Evolutionary conservation across 2,329 filamentous ascomycete genomes (phyloP).

Genomic region (Trichophyton mentagrophytes): DNA sequence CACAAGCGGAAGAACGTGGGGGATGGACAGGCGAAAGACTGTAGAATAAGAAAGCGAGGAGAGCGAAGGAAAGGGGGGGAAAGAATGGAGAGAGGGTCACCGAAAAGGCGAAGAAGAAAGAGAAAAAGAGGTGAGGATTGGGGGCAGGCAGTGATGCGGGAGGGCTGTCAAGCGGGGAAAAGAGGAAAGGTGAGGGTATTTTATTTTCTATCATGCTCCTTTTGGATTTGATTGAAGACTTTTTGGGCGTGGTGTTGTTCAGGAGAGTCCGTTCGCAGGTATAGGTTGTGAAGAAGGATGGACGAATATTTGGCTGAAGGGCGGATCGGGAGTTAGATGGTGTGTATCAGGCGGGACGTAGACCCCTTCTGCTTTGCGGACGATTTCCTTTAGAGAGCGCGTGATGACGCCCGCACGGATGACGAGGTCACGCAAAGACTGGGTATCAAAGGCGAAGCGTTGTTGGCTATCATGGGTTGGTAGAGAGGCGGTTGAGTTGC

Average conservation of each 20-base stretch:
- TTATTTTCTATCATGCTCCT: not conserved
- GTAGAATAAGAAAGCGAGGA: too few species aligned
- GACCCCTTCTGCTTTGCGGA: constrained; percentile 39
- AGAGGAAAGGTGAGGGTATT: too few species aligned
- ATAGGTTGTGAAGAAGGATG: constrained; percentile 18
- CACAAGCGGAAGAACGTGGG: too few species aligned
- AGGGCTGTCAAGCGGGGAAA: too few species aligned
- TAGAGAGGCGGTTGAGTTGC: not conserved
- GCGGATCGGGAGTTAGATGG: constrained; percentile 27
- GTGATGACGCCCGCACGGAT: constrained; percentile 38
- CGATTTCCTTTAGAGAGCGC: constrained; percentile 37
- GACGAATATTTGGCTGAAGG: constrained; percentile 38
- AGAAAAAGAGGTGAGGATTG: too few species aligned
- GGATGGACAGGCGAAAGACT: too few species aligned
- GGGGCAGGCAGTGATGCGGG: too few species aligned
- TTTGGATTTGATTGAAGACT: not conserved
- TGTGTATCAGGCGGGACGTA: constrained; percentile 16
- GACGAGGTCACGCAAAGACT: constrained; percentile 50
- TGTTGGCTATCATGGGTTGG: constrained; percentile 16
- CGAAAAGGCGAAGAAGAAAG: too few species aligned
- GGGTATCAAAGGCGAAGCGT: constrained; percentile 55
- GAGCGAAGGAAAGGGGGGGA: too few species aligned
- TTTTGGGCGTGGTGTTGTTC: not conserved
- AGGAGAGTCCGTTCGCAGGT: not conserved
- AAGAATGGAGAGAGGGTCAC: too few species aligned